A percentile compares a stretch with the other conserved stretches of the same genome.
phyloP scores from a whole-genome alignment of 371 early-diverging fungal species.

The Mucor racemosus region DNA sequence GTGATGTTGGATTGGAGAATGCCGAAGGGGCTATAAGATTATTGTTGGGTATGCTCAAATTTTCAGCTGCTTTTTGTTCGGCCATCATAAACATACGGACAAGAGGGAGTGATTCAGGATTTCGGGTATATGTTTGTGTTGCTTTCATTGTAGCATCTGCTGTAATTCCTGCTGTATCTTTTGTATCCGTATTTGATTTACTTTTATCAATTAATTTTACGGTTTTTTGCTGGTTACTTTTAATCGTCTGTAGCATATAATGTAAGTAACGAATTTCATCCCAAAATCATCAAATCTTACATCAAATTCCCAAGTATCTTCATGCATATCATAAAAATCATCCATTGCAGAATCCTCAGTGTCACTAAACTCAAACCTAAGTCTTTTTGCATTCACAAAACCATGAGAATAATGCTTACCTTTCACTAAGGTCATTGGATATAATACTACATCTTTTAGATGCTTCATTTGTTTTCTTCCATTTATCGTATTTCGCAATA shows the following conservation, averaged over 20 bases:
- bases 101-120: conserved; percentile 44
- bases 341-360: conserved; percentile 28
- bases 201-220: neutral
- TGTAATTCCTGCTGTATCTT: neutral
- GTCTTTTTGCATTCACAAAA: neutral
- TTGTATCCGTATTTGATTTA: neutral
- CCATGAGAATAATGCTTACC: conserved; percentile 23
- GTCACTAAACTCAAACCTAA: conserved; percentile 13
- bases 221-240: conserved; percentile 5
- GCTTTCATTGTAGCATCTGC: neutral
- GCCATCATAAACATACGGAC: conserved; percentile 47
- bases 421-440: conserved; percentile 49
- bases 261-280: neutral
- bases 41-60: neutral
- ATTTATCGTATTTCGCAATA: conserved; percentile 55
- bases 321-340: conserved; percentile 35
- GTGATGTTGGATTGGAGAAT: neutral
- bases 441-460: conserved; percentile 45
- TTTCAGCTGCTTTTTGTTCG: conserved; percentile 19
- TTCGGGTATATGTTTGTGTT: conserved; percentile 29
- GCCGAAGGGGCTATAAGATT: neutral
- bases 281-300: conserved; percentile 24
- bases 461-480: conserved; percentile 52
- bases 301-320: conserved; percentile 57
- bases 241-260: conserved; percentile 2